Conservation (phyloP, 306 rosid species). For the Styphnolobium japonicum region DNA sequence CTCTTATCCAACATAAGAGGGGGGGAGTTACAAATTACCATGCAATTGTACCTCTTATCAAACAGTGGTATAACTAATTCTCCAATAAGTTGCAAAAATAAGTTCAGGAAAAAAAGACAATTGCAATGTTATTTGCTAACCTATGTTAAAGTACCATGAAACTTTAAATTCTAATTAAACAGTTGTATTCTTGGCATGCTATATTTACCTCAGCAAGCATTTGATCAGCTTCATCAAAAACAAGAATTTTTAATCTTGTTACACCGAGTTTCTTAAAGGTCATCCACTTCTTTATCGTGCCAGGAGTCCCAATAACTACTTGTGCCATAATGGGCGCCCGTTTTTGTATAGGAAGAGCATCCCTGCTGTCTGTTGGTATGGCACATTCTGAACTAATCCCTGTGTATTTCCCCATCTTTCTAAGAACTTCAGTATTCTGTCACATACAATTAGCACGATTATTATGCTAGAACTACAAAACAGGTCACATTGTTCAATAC, state of each 20-base stretch:
- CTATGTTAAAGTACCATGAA: background rate
- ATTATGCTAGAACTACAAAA: background rate
- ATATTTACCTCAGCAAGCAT: conserved; percentile 65
- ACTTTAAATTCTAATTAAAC: background rate
- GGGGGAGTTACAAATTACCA: background rate
- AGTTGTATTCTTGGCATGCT: background rate
- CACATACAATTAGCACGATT: conserved; percentile 1
- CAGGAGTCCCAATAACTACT: conserved; percentile 92
- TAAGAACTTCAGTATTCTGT: conserved; percentile 82
- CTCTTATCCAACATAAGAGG: background rate
- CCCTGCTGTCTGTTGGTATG: conserved; percentile 58
- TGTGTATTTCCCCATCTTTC: conserved; percentile 77
- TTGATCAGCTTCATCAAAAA: conserved; percentile 96
- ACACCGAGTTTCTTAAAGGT: conserved; percentile 49
- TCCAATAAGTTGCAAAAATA: background rate
- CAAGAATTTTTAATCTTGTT: conserved; percentile 61
- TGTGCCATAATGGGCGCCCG: conserved; percentile 66
- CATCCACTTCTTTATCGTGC: conserved; percentile 78
- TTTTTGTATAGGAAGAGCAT: conserved; percentile 27
- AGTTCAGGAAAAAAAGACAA: background rate
- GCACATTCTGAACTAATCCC: conserved; percentile 78
- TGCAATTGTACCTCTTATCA: background rate
- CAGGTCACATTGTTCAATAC: too few relatives aligned
- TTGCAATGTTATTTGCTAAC: background rate
- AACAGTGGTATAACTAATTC: background rate